These are phyloP conservation scores for Diplodia sapinea DNA, from an alignment of 2,329 filamentous ascomycete species.

Conservation along the genomic window DNA sequence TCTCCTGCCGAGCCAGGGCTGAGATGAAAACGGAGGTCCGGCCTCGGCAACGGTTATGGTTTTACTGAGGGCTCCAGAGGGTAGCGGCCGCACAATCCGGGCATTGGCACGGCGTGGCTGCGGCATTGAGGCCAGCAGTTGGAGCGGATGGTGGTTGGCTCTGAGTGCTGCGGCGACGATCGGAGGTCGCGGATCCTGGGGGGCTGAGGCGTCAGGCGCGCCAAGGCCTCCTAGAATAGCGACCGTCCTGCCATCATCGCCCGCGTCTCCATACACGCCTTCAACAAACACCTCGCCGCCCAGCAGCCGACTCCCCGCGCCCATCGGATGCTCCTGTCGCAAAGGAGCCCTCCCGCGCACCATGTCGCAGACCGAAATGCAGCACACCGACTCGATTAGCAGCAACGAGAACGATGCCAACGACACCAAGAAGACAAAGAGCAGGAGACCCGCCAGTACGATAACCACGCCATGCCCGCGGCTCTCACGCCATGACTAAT, in stretches of 20 bases:
- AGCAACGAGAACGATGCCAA: constrained; percentile 50
- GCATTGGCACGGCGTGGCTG: background rate
- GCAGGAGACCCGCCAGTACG: constrained; percentile 86
- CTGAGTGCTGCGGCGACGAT: background rate
- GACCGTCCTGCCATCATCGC: constrained; percentile 17
- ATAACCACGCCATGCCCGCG: constrained; percentile 31
- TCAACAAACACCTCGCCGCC: background rate
- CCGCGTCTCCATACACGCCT: constrained; percentile 23
- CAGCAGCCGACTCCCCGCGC: background rate
- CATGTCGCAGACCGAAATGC: constrained; percentile 55
- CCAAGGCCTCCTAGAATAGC: constrained; percentile 29
- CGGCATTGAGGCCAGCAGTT: background rate
- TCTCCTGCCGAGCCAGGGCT: background rate
- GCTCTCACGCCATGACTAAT: constrained; percentile 32
- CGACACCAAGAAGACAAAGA: constrained; percentile 73
- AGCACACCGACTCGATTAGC: constrained; percentile 51
- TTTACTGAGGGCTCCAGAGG: background rate
- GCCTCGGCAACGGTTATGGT: background rate
- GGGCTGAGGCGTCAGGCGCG: constrained; percentile 17
- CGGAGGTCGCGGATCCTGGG: background rate
- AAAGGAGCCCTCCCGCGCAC: constrained; percentile 27
- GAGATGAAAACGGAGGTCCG: background rate
- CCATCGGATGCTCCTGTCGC: constrained; percentile 20
- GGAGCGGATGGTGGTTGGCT: background rate
- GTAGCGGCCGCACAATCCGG: background rate